Base-by-base conservation (phyloP, 2,329 filamentous ascomycete genomes). In the Sporothrix brasiliensis region DNA sequence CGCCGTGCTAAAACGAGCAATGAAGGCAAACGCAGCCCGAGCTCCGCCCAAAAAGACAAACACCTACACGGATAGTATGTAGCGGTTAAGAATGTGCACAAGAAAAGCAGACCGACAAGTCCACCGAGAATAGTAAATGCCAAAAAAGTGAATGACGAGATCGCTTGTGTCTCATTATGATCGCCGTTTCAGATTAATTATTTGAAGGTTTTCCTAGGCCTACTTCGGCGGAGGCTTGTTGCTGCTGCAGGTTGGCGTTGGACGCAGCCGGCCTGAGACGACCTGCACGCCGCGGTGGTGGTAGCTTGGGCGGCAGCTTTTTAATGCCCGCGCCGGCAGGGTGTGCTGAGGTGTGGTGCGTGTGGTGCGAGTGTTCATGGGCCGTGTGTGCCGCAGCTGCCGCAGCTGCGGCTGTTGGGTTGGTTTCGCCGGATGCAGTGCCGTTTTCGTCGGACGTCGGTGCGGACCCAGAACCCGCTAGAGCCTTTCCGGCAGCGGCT, bases 261-360 rank as follows among this genome's bases (percentile, higher is more conserved):
- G 74, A 75, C 4, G 74, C 71, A 1, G 74, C 69, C 49, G 72
- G 70, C 61, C 67, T 71, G 19, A 74, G 58, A 9, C 74, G 68
- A 1, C 72, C 72, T 4, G 44, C 71, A 2, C 74, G 73, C 4
- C 74, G 71, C 4, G 74, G 74, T 1, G 74, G 74, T 11, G 74
- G 74, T 11, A 72, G 72, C 24, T 75, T 75, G 0, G 74, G 73
- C n/a, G 73, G 73, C 50, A 75, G 68, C 56, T 75, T 75, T 66
- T 75, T 75, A 66, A 67, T 52, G 21, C 67, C 60, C 34, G 54
- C 63, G 39, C 54, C 34, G 47, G 34, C 24, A 27, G 54, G 16
- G 19, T 50, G 53, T 27, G 41, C 16, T 3, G 52, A 52, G 3
- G 30, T 14, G 27, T 30, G 27, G 27, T 70, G 44, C 19, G 44